Conservation (phyloP, 2,329 filamentous ascomycete genomes). For the Aspergillus ochraceus region DNA sequence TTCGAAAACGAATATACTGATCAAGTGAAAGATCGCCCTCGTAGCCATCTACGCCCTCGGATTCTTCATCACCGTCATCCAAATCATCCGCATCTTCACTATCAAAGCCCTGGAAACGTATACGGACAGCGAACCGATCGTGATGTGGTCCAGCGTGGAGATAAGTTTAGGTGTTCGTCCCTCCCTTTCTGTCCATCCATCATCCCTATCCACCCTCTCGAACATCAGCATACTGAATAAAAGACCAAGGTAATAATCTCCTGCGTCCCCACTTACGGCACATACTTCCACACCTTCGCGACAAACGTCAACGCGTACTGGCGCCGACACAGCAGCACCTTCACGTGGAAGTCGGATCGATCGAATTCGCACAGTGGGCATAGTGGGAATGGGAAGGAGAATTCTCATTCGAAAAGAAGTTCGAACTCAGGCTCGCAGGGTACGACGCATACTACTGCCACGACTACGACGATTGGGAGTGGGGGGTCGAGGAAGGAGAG, state of each 20-base stretch:
- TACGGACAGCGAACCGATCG: slow-evolving; percentile 44
- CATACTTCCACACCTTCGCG: slow-evolving; percentile 34
- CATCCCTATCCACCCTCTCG: background rate
- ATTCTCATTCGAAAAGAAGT: background rate
- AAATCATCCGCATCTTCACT: slow-evolving; percentile 54
- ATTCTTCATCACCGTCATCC: slow-evolving; percentile 53
- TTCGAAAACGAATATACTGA: background rate
- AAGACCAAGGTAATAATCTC: slow-evolving; percentile 36
- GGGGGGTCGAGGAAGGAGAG: background rate
- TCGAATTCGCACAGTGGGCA: background rate
- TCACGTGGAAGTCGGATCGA: background rate
- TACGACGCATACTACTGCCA: background rate
- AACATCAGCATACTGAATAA: too few relatives aligned
- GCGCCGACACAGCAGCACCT: slow-evolving; percentile 1
- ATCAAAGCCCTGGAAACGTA: slow-evolving; percentile 47
- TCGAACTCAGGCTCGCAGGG: background rate
- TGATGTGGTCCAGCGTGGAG: slow-evolving; percentile 51
- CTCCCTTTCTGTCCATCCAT: background rate
- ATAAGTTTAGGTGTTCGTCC: slow-evolving; percentile 41
- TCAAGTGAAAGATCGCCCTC: slow-evolving; percentile 38
- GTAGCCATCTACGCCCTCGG: slow-evolving; percentile 50
- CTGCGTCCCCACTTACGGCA: slow-evolving; percentile 46
- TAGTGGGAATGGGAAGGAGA: background rate
- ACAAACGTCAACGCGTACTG: slow-evolving; percentile 20
- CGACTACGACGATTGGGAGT: background rate